A percentile compares a stretch with the other conserved stretches of the same genome.
phyloP scores from a whole-genome alignment of 1,139 yeast species.

The Debaryomycetaceae sp. region DNA sequence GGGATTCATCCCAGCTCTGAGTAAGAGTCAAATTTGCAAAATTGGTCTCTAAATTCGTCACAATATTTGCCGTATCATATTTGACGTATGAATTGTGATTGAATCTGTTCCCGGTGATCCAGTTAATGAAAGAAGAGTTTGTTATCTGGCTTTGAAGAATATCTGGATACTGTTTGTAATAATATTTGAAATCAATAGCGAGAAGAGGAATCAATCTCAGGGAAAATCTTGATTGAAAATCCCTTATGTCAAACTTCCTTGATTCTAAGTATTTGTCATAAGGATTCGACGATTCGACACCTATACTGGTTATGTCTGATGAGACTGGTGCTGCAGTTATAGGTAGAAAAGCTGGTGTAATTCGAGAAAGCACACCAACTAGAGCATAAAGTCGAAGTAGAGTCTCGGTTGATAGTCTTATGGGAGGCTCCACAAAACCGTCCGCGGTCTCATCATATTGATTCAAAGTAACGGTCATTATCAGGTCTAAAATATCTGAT shows the following conservation, averaged over 20 bases:
- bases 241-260: slow-evolving; percentile 11
- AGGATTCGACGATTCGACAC: slow-evolving; percentile 18
- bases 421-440: slow-evolving; percentile 13
- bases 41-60: slow-evolving; percentile 17
- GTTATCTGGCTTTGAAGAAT: slow-evolving; percentile 23
- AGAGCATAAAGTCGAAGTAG: slow-evolving; percentile 22
- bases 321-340: slow-evolving; percentile 15
- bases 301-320: slow-evolving; percentile 25
- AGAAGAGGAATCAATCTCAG: slow-evolving; percentile 23
- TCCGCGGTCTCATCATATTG: slow-evolving; percentile 6
- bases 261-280: slow-evolving; percentile 15
- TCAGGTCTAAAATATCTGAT: slow-evolving; percentile 16
- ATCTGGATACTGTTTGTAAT: slow-evolving; percentile 30
- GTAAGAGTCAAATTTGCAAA: slow-evolving; percentile 3
- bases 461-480: slow-evolving; percentile 24
- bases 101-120: slow-evolving; percentile 36
- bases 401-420: slow-evolving; percentile 28
- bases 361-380: slow-evolving; percentile 22
- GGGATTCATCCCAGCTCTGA: slow-evolving; percentile 12
- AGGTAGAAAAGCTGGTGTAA: slow-evolving; percentile 20
- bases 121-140: slow-evolving; percentile 35
- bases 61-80: slow-evolving; percentile 16
- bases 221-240: slow-evolving; percentile 14
- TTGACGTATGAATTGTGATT: slow-evolving; percentile 22
- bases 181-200: slow-evolving; percentile 26